Conservation (phyloP, 257 asterid species). For the Plantago elongata region DNA sequence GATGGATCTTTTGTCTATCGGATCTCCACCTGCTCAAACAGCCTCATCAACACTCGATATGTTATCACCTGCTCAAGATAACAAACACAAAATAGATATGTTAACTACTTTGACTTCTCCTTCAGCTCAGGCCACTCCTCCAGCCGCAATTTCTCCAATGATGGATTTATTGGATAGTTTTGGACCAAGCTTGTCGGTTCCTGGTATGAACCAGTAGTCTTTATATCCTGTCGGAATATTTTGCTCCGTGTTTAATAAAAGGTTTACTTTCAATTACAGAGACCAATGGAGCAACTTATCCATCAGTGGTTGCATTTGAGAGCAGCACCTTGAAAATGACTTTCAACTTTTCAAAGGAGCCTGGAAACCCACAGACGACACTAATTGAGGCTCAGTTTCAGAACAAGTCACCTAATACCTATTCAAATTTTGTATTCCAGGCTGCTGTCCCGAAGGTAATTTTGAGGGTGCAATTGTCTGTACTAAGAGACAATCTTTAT, state of each 20-base stretch:
- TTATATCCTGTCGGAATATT: conserved; percentile 14
- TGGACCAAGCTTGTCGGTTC: conserved; percentile 45
- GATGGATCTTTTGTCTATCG: conserved; percentile 84
- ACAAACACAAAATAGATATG: conserved; percentile 42
- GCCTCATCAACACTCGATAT: conserved; percentile 40
- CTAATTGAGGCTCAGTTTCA: conserved; percentile 67
- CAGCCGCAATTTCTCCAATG: conserved; percentile 64
- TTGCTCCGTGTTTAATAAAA: conserved; percentile 18
- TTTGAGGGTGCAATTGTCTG: conserved; percentile 1
- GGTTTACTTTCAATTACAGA: conserved; percentile 40
- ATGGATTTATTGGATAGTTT: conserved; percentile 82
- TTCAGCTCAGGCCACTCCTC: conserved; percentile 35
- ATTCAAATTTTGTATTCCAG: conserved; percentile 79
- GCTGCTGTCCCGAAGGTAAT: conserved; percentile 98
- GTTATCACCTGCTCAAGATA: conserved; percentile 45
- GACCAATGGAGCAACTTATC: conserved; percentile 59
- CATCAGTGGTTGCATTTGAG: conserved; percentile 81
- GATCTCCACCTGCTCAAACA: conserved; percentile 61
- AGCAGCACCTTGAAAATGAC: conserved; percentile 62
- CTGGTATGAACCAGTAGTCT: conserved; percentile 42
- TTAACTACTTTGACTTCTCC: conserved; percentile 54
- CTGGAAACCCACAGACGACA: conserved; percentile 63
- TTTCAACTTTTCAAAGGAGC: conserved; percentile 77
- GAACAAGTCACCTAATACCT: conserved; percentile 62
- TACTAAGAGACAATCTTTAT: conserved; percentile 8